Base-by-base conservation (phyloP, 2,329 filamentous ascomycete species). In the Aspergillus viridinutans region DNA sequence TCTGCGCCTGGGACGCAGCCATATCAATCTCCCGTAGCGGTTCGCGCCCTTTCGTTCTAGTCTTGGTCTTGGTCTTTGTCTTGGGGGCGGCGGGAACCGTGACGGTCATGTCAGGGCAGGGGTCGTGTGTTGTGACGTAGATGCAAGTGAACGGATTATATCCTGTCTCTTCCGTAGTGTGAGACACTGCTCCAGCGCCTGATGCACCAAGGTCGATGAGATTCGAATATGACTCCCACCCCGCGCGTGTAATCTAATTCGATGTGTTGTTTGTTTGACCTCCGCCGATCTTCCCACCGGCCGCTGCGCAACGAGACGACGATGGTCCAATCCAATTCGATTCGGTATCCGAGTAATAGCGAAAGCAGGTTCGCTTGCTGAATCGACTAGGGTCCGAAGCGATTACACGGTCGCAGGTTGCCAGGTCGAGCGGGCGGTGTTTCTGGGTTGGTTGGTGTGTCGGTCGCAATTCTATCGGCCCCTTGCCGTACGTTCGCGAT, bases 1-100 rank as follows among this genome's bases (percentile, higher is more conserved):
- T 66, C 64, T 72, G 72, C 69, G 70, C 67, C 67, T 73, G 71
- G 58, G 71, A 69, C 54, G 70, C 62, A 60, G 70, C 71, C 73
- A 75, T 75, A 64, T 69, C 62, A 60, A 75, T 68, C 53, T 67
- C 64, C 63, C 64, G 63, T 61, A 74, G 63, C 48, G 71, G 70
- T 67, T 72, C 69, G 64, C 72, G 73, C 67, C 67, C 67, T 66
- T 72, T 69, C 62, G 64, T 62, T 61, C 62, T 68, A 52, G 59
- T 70, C 12, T 26, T 17, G 32, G 5, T 38, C 62, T 69, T 67
- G 57, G 56, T 66, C 63, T 69, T 71, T 58, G 65, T 72, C 52
- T 61, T 68, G 48, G 70, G 61, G 49, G 70, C 65, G 54, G 71
- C 65, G 60, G 73, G 53, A 64, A 74, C 71, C 66, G 71, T 67